Conservation (phyloP, 1,139 yeast genomes). For the Saccharomyces uvarum region DNA sequence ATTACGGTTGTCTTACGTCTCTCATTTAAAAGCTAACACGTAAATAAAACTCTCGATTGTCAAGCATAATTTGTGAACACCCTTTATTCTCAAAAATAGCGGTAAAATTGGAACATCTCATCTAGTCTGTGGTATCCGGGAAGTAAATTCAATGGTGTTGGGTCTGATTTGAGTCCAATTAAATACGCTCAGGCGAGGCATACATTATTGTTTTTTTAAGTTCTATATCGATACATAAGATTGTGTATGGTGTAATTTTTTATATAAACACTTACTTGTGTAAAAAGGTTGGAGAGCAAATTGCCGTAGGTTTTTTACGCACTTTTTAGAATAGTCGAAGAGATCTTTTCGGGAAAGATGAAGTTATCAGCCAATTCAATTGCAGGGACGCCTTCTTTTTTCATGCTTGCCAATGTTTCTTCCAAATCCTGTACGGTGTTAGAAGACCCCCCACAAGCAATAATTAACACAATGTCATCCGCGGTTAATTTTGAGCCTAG, state of each 20-base stretch:
- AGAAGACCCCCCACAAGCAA: constrained; percentile 62
- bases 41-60: too few species aligned
- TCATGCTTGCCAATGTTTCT: constrained; percentile 4
- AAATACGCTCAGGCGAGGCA: too few species aligned
- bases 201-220: background rate
- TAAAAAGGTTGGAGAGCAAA: background rate
- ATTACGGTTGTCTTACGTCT: too few species aligned
- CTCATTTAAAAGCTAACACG: too few species aligned
- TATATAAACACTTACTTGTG: background rate
- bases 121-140: too few species aligned
- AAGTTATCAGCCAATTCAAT: background rate
- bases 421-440: constrained; percentile 35
- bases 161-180: too few species aligned
- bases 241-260: background rate
- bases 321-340: background rate
- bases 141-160: too few species aligned
- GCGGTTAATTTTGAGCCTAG: constrained; percentile 32
- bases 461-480: constrained; percentile 48
- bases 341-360: background rate
- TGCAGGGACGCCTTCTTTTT: constrained; percentile 7
- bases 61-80: too few species aligned
- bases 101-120: too few species aligned
- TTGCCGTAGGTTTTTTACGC: background rate
- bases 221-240: background rate
- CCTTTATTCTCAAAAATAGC: too few species aligned